Base-by-base conservation (phyloP, 2,329 filamentous ascomycete species). In the Fusarium sp. region DNA sequence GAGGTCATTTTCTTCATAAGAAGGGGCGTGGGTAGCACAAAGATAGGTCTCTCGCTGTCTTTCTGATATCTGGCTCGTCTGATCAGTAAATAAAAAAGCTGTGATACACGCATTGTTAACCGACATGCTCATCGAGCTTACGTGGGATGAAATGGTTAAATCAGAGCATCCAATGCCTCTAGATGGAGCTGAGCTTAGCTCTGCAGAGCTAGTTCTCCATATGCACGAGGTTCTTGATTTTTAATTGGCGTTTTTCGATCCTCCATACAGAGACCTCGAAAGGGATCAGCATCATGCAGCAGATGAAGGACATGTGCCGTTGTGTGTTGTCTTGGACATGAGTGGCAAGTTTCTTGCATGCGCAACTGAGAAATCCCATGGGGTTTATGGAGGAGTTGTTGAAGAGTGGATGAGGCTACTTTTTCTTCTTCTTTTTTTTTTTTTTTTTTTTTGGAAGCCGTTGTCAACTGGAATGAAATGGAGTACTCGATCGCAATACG, bases 341-440 rank as follows among this genome's bases (percentile, higher is more conserved):
- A 67, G 70, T 73, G 66, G 66, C 71, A 38, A 70, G 33, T 38
- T 53, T 53, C 38, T 62, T 58, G 57, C 30, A 64, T 64, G 26
- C 51, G 35, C 41, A 48, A 66, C 53, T 44, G 47, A 62, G 51
- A 30, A 62, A 70, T 55, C 55, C 62, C 61, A 63, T 57, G 63
- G 57, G 56, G 65, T 70, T 72, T 47, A 66, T 60, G 47, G 60
- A 53, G 53, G 35, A 66, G 45, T 42, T 68, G 35, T 68, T 57
- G 54, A 59, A 57, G 35, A 38, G 53, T 61, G 36, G 28, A 59
- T 38, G 28, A 36, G 24, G 56, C 47, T 57, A 39, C 44, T 61
- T 61, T n/a, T n/a, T n/a, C n/a, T n/a, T n/a, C n/a, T n/a, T n/a
- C n/a, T n/a, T n/a, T n/a, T n/a, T n/a, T n/a, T n/a, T n/a, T n/a